Percentiles rank a stretch among this genome's conserved stretches.
Conservation (phyloP, 1,139 yeast genomes). For the Scheffersomyces titani region DNA sequence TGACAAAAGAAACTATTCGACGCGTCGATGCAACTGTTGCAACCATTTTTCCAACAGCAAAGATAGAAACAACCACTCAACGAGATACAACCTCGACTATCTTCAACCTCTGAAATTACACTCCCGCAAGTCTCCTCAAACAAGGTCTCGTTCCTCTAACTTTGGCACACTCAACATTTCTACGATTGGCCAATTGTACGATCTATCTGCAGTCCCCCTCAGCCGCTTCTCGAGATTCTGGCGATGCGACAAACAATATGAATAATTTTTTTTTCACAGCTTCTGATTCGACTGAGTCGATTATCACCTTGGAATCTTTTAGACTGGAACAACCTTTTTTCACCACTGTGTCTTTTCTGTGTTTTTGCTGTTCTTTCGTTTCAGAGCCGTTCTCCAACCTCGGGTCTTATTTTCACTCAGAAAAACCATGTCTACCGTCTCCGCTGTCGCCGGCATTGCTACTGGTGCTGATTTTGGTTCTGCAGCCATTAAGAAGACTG, state of each 20-base stretch:
- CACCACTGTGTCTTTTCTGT: background rate
- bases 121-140: background rate
- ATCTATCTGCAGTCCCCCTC: background rate
- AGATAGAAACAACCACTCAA: background rate
- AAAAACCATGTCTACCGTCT: constrained; percentile 6
- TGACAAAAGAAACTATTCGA: background rate
- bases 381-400: background rate
- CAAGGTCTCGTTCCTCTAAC: background rate
- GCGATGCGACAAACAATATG: background rate
- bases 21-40: background rate
- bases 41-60: background rate
- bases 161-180: background rate
- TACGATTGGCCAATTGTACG: background rate
- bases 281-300: background rate
- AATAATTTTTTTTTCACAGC: background rate
- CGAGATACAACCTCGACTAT: background rate
- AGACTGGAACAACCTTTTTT: background rate
- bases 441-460: background rate
- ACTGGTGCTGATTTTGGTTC: constrained; percentile 1
- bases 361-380: background rate
- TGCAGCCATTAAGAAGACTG: constrained; percentile 22
- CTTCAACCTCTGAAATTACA: background rate
- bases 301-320: background rate
- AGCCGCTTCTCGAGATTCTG: background rate
- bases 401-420: background rate